phyloP scores from a whole-genome alignment of 768 basidiomycete species.

The Amanita molliuscula region DNA sequence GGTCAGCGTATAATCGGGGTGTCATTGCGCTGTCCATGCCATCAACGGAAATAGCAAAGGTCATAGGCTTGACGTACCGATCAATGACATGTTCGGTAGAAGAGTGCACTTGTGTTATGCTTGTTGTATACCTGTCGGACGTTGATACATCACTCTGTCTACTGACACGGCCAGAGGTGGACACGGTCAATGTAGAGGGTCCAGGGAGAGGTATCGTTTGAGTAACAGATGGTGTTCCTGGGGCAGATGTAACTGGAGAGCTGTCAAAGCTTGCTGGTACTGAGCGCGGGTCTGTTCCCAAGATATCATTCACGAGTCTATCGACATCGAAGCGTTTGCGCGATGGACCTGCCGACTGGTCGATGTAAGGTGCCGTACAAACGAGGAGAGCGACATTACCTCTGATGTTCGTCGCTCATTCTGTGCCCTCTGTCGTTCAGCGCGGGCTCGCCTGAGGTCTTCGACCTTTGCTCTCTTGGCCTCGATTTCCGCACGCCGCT shows the following conservation, averaged over 20 bases:
- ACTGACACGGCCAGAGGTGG: conserved; percentile 55
- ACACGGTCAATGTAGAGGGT: conserved; percentile 22
- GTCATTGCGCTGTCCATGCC: conserved; percentile 40
- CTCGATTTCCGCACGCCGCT: conserved; percentile 80
- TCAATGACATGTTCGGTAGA: conserved; percentile 62
- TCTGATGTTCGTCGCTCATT: conserved; percentile 31
- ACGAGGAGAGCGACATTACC: conserved; percentile 16
- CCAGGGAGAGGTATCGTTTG: conserved; percentile 26
- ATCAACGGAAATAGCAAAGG: conserved; percentile 1
- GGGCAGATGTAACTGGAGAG: conserved; percentile 63
- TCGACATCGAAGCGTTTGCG: conserved; percentile 46
- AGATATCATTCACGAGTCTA: conserved; percentile 57
- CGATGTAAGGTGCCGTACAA: neutral
- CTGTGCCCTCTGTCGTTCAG: conserved; percentile 52
- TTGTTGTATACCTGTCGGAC: conserved; percentile 33
- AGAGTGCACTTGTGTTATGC: conserved; percentile 34
- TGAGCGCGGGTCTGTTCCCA: conserved; percentile 28
- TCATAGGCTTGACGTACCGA: conserved; percentile 32
- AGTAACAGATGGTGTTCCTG: conserved; percentile 53
- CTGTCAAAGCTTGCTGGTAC: conserved; percentile 51
- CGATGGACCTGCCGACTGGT: conserved; percentile 29
- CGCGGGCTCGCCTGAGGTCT: conserved; percentile 70
- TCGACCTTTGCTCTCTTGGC: conserved; percentile 83
- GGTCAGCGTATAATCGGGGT: conserved; percentile 58
- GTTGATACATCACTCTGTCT: conserved; percentile 53